Percentiles rank a stretch among this genome's conserved stretches.
These are phyloP conservation scores for Allium fistulosum DNA, from an alignment of 106 monocot species.

Conservation along the genomic window DNA sequence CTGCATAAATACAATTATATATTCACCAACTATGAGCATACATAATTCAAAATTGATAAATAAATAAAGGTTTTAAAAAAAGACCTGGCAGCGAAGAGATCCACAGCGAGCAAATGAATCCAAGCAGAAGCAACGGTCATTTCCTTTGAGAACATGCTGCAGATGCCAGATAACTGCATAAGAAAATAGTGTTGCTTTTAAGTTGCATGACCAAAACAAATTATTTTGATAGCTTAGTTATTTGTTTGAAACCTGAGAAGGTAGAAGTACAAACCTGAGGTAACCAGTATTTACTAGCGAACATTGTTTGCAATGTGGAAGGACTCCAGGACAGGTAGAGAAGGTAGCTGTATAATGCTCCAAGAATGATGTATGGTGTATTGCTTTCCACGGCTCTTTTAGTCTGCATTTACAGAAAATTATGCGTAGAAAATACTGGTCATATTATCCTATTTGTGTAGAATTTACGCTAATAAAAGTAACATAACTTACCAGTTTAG, in stretches of 20 bases:
- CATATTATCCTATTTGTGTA: neutral
- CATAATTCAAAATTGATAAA: no score
- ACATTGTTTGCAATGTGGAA: slow-evolving; percentile 57
- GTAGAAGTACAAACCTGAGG: slow-evolving; percentile 52
- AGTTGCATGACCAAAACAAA: neutral
- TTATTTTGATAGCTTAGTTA: neutral
- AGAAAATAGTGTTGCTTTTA: neutral
- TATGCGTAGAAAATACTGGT: neutral
- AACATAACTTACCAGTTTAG: slow-evolving; percentile 39
- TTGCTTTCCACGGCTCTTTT: slow-evolving; percentile 64
- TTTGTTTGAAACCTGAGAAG: slow-evolving; percentile 10
- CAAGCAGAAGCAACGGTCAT: slow-evolving; percentile 68
- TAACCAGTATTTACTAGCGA: slow-evolving; percentile 91
- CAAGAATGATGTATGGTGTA: slow-evolving; percentile 58
- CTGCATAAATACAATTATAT: slow-evolving; percentile 20
- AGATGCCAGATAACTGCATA: slow-evolving; percentile 47
- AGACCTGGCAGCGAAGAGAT: slow-evolving; percentile 72
- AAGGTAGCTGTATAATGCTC: slow-evolving; percentile 71
- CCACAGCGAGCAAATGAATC: slow-evolving; percentile 71
- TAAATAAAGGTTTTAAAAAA: neutral
- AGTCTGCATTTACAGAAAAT: slow-evolving; percentile 27
- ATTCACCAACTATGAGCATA: neutral
- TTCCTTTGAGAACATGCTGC: slow-evolving; percentile 59
- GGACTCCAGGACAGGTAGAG: slow-evolving; percentile 91
- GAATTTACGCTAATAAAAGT: neutral